Evolutionary conservation across 331 rosid genomes (phyloP), one percentile per base, ranked within the genome.

Genomic region (Cydonia oblonga): DNA sequence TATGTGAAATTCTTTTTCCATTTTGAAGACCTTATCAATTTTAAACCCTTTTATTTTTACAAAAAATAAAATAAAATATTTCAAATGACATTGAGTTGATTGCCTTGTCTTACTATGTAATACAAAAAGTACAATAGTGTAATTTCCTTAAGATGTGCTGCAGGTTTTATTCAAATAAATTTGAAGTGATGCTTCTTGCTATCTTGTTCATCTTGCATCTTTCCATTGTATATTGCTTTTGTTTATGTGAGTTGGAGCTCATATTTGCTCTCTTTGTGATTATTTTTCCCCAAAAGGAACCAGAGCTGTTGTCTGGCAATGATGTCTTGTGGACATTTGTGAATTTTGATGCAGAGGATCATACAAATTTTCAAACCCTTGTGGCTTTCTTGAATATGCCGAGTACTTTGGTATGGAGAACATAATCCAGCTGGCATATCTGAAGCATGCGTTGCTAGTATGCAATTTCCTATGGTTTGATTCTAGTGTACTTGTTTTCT

Each of bases 311-410:
- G 80, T 85, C 87, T 35, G 97, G 96, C 70, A 93, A 93, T 72
- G 97, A 93, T 74, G 96, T 86, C 53, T 78, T 93, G 81, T 93
- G 98, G 98, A 93, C 96, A 54, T 93, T 93, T 87, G 98, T 88
- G 73, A 93, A 87, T 74, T 93, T 93, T 83, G 92, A 97, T 80
- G 98, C 97, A 62, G 98, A 93, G 82, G 98, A 93, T 81, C 98
- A 89, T 76, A 87, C 96, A 23, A 93, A 91, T 84, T 93, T 91
- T 72, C 96, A 87, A 53, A 93, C 96, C 2, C 95, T 93, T 30
- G 97, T 86, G 63, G 96, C 97, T 44, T 93, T 93, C 92, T 82
- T 93, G 90, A 89, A 91, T 78, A 87, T 91, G 98, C 85, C 91
- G 77, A 91, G 97, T 86, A 91, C 96, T 81, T 85, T 93, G 96